Conservation (phyloP, 2,329 filamentous ascomycete genomes). For the Gaeumannomyces tritici region DNA sequence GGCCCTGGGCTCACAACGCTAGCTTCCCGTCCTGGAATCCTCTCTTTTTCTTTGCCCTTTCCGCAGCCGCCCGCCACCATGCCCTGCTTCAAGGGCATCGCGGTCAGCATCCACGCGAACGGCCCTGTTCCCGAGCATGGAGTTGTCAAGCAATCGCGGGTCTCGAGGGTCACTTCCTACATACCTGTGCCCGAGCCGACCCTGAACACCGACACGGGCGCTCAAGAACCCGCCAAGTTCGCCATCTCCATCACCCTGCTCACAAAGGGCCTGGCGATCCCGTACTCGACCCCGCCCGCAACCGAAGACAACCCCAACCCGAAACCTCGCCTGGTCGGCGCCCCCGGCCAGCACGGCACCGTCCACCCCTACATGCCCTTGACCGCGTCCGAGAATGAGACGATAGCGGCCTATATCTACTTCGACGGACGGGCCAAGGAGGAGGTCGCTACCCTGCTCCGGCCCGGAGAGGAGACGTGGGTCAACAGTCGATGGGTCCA, state of each 20-base stretch:
- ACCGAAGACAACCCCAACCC: slow-evolving; percentile 69
- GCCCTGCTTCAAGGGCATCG: slow-evolving; percentile 99
- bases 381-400: slow-evolving; percentile 90
- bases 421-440: slow-evolving; percentile 94
- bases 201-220: slow-evolving; percentile 58
- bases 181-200: slow-evolving; percentile 90
- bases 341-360: slow-evolving; percentile 38
- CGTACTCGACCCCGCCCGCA: slow-evolving; percentile 82
- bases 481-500: slow-evolving; percentile 98
- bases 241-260: slow-evolving; percentile 96
- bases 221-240: slow-evolving; percentile 89
- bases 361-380: slow-evolving; percentile 84
- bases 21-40: not conserved
- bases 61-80: slow-evolving; percentile 27
- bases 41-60: not conserved
- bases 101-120: slow-evolving; percentile 87
- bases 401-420: slow-evolving; percentile 94
- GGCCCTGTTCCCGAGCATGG: slow-evolving; percentile 84
- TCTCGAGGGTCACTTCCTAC: slow-evolving; percentile 91
- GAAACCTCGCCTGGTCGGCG: slow-evolving; percentile 71
- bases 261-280: slow-evolving; percentile 78
- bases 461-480: slow-evolving; percentile 96
- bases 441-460: slow-evolving; percentile 87
- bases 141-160: slow-evolving; percentile 85
- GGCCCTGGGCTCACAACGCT: not conserved